A percentile compares a stretch with the other conserved stretches of the same genome.
Conservation (phyloP, 2,329 filamentous ascomycete species). For the Onygena corvina region DNA sequence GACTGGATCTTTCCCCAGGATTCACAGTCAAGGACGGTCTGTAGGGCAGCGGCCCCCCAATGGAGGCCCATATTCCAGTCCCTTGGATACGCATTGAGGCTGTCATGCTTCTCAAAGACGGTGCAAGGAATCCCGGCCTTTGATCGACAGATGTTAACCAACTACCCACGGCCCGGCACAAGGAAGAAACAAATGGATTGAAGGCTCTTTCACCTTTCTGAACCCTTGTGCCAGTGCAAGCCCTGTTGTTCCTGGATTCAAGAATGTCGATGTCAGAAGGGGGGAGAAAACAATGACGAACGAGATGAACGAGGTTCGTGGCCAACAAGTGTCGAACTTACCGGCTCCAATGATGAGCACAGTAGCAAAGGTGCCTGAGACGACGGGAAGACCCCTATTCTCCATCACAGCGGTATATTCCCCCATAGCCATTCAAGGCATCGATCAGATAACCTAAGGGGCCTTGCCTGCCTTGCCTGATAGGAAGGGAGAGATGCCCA, state of each 20-base stretch:
- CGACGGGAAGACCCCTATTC: background rate
- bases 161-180: background rate
- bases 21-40: slow-evolving; percentile 18
- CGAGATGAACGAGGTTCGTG: background rate
- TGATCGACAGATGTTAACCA: slow-evolving; percentile 18
- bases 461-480: too few relatives aligned
- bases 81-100: slow-evolving; percentile 3
- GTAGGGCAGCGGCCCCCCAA: slow-evolving; percentile 33
- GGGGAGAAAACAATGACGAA: background rate
- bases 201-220: slow-evolving; percentile 24
- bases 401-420: background rate
- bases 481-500: background rate
- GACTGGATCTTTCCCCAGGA: slow-evolving; percentile 21
- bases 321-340: background rate
- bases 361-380: slow-evolving; percentile 1
- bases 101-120: slow-evolving; percentile 6
- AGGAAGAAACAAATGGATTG: background rate
- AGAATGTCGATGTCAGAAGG: background rate
- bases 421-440: background rate
- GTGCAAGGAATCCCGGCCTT: slow-evolving; percentile 5
- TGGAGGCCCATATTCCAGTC: slow-evolving; percentile 50
- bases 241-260: slow-evolving; percentile 29
- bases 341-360: slow-evolving; percentile 8
- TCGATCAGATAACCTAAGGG: background rate
- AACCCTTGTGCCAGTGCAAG: slow-evolving; percentile 33